Conservation (phyloP, 495 filamentous ascomycete species). For the Neurospora tetraspora region DNA sequence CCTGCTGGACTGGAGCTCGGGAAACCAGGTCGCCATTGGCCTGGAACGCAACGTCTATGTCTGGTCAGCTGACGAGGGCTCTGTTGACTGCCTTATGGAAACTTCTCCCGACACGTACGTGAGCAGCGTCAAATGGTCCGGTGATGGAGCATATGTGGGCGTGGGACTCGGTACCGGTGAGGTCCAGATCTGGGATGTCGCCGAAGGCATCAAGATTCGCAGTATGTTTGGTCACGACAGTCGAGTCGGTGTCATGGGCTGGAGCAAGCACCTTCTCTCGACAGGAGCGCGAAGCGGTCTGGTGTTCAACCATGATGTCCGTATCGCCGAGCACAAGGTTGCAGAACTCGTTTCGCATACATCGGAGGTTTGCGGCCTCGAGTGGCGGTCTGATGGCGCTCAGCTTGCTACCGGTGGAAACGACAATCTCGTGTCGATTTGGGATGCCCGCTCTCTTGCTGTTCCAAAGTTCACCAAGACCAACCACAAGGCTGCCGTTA, state of each 20-base stretch:
- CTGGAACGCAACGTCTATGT: conserved; percentile 95
- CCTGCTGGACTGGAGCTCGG: conserved; percentile 92
- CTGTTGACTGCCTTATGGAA: conserved; percentile 79
- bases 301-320: conserved; percentile 99
- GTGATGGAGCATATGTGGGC: conserved; percentile 90
- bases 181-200: conserved; percentile 98
- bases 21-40: conserved; percentile 96
- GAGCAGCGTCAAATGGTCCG: conserved; percentile 97
- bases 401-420: conserved; percentile 97
- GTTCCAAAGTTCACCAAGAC: conserved; percentile 99
- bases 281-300: conserved; percentile 89
- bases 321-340: conserved; percentile 93
- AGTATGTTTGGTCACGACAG: conserved; percentile 98
- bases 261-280: conserved; percentile 95
- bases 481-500: conserved; percentile 96
- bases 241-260: conserved; percentile 94
- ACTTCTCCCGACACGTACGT: conserved; percentile 85
- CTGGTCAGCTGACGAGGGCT: conserved; percentile 94
- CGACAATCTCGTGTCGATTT: conserved; percentile 97
- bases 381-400: conserved; percentile 92
- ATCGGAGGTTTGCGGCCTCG: conserved; percentile 93
- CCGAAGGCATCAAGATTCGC: conserved; percentile 86
- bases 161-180: conserved; percentile 93
- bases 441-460: conserved; percentile 86
- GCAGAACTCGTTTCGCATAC: conserved; percentile 95